A percentile compares a stretch with the other conserved stretches of the same genome.
Conservation (phyloP, 306 rosid genomes). For the Calophaca sinica region DNA sequence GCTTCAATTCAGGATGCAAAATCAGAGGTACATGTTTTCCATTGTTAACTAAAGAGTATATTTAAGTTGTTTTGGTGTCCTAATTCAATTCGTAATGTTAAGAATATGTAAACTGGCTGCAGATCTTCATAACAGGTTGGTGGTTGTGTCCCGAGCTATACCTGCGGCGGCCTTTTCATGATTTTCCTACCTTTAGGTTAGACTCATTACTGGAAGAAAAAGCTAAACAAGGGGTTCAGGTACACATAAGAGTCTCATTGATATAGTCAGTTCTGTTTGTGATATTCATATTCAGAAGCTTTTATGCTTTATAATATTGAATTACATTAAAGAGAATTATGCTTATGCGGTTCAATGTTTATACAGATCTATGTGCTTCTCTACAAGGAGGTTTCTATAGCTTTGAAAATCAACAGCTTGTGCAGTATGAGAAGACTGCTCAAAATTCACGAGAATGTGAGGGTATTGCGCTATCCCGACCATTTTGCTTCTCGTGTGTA, state of each 20-base stretch:
- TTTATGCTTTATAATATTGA: constrained; percentile 31
- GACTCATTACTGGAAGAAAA: constrained; percentile 84
- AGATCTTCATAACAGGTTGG: constrained; percentile 99
- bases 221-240: constrained; percentile 99
- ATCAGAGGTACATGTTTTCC: constrained; percentile 74
- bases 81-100: constrained; percentile 21
- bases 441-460: constrained; percentile 91
- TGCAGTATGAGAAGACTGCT: constrained; percentile 90
- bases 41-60: constrained; percentile 38
- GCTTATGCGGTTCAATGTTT: constrained; percentile 32
- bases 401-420: constrained; percentile 90
- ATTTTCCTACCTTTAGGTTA: constrained; percentile 74
- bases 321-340: constrained; percentile 15
- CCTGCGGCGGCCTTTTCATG: constrained; percentile 80
- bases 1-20: constrained; percentile 91
- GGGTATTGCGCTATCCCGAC: constrained; percentile 92
- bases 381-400: constrained; percentile 96
- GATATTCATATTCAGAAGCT: constrained; percentile 24
- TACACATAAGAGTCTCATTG: constrained; percentile 39
- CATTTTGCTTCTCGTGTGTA: constrained; percentile 90
- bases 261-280: constrained; percentile 19
- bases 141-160: constrained; percentile 98
- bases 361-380: constrained; percentile 93
- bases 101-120: constrained; percentile 56
- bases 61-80: constrained; percentile 21